Percentiles rank a stretch among this genome's conserved stretches.
These are phyloP conservation scores for Fusarium sambucinum DNA, from an alignment of 2,329 filamentous ascomycete species.

Conservation along the genomic window DNA sequence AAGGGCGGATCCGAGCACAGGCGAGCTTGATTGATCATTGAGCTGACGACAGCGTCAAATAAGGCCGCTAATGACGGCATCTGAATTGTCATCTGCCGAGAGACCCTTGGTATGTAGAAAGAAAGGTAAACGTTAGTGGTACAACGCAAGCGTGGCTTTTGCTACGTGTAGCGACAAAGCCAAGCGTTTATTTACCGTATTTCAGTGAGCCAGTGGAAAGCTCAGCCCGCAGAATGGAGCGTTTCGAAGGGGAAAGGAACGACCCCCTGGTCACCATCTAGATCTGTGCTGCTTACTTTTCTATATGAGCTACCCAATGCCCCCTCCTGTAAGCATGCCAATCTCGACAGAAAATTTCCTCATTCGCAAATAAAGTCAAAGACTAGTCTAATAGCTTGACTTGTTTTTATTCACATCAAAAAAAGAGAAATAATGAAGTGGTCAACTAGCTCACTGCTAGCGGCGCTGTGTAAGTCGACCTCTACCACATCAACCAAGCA, in stretches of 20 bases:
- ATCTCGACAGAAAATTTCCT: conserved; percentile 11
- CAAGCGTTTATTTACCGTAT: conserved; percentile 2
- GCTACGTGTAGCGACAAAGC: conserved; percentile 13
- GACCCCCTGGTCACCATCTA: conserved; percentile 14
- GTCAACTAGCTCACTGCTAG: conserved; percentile 28
- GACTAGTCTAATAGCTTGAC: not conserved
- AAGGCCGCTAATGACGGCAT: conserved; percentile 27
- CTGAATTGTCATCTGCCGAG: conserved; percentile 29
- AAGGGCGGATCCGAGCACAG: conserved; percentile 26
- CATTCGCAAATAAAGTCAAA: conserved; percentile 1
- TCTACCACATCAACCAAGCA: not conserved
- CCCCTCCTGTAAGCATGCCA: conserved; percentile 19
- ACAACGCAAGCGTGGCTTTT: conserved; percentile 29
- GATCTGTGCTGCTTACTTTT: conserved; percentile 29
- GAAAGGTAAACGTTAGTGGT: not conserved
- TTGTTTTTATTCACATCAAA: not conserved
- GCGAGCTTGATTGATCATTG: not conserved
- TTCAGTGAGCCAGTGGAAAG: not conserved
- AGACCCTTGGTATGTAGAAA: not conserved
- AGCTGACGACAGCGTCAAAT: conserved; percentile 6
- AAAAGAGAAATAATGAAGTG: conserved; percentile 38
- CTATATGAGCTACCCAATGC: conserved; percentile 26
- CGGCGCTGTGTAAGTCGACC: conserved; percentile 42
- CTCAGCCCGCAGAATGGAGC: conserved; percentile 11
- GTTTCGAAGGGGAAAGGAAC: conserved; percentile 19